phyloP scores from a whole-genome alignment of 2,329 filamentous ascomycete species.

The Simplicillium sp. region DNA sequence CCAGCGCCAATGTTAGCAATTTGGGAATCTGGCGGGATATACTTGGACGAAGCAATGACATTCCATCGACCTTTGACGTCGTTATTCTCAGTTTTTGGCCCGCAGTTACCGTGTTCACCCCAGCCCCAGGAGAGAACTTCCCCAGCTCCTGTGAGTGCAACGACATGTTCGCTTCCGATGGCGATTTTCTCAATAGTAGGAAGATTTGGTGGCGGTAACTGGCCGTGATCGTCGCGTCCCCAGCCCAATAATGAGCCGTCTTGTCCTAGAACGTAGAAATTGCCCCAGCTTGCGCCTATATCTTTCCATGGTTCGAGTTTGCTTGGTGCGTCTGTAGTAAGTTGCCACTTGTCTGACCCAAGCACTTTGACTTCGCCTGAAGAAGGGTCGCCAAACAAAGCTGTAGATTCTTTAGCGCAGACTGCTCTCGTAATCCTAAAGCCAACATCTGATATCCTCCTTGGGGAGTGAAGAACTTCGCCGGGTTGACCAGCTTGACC shows the following conservation, averaged over 20 bases:
- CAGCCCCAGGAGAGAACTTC: constrained; percentile 84
- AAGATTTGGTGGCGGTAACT: constrained; percentile 57
- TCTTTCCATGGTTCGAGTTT: constrained; percentile 51
- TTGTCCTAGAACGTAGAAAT: constrained; percentile 58
- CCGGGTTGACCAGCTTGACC: constrained; percentile 64
- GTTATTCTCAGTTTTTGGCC: constrained; percentile 51
- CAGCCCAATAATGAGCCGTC: constrained; percentile 58
- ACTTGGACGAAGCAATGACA: constrained; percentile 49
- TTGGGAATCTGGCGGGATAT: constrained; percentile 37
- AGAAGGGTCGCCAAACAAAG: constrained; percentile 47
- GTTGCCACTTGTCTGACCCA: constrained; percentile 65
- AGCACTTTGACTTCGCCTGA: constrained; percentile 56
- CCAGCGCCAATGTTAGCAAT: constrained; percentile 67
- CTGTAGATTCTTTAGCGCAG: constrained; percentile 82
- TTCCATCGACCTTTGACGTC: constrained; percentile 64
- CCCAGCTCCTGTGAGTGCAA: constrained; percentile 57
- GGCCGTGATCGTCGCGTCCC: constrained; percentile 80
- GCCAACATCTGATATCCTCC: constrained; percentile 44
- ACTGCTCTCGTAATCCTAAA: constrained; percentile 60
- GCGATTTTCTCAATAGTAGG: constrained; percentile 55
- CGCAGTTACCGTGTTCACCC: constrained; percentile 97
- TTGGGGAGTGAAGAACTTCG: constrained; percentile 46
- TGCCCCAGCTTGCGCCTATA: constrained; percentile 74
- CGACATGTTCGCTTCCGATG: constrained; percentile 81
- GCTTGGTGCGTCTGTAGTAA: constrained; percentile 48